These are phyloP conservation scores for Leishmania tropica DNA, from an alignment of 208 protist species.

Conservation along the genomic window DNA sequence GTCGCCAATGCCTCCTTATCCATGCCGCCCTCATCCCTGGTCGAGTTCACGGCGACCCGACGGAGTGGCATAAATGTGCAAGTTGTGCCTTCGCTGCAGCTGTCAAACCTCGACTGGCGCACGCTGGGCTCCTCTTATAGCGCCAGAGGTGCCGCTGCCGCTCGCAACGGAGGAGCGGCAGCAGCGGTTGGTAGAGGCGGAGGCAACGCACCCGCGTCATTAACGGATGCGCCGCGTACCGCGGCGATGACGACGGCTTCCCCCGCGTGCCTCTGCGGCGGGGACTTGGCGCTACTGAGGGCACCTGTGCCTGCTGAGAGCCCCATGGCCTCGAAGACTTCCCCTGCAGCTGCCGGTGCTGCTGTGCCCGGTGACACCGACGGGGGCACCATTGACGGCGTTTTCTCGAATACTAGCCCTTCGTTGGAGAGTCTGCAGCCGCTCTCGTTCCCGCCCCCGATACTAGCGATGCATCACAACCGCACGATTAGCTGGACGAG, in stretches of 20 bases:
- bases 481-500: conserved; percentile 18
- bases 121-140: neutral
- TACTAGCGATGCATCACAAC: conserved; percentile 4
- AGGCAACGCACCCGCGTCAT: neutral
- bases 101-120: neutral
- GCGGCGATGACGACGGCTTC: neutral
- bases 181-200: neutral
- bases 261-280: conserved; percentile 10
- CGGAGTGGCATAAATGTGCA: neutral
- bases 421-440: conserved; percentile 21
- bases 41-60: neutral
- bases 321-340: neutral
- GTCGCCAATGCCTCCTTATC: neutral
- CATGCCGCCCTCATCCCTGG: neutral
- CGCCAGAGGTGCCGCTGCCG: neutral
- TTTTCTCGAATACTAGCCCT: conserved; percentile 1
- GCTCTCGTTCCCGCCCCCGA: conserved; percentile 11
- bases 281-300: conserved; percentile 2
- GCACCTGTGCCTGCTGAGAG: conserved; percentile 6
- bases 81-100: neutral
- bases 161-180: neutral
- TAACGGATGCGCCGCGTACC: neutral
- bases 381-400: neutral
- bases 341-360: neutral
- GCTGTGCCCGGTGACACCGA: neutral